A percentile compares a stretch with the other conserved stretches of the same genome.
These are phyloP conservation scores for Cladophialophora carrionii DNA, from an alignment of 2,329 filamentous ascomycete species.

Conservation along the genomic window DNA sequence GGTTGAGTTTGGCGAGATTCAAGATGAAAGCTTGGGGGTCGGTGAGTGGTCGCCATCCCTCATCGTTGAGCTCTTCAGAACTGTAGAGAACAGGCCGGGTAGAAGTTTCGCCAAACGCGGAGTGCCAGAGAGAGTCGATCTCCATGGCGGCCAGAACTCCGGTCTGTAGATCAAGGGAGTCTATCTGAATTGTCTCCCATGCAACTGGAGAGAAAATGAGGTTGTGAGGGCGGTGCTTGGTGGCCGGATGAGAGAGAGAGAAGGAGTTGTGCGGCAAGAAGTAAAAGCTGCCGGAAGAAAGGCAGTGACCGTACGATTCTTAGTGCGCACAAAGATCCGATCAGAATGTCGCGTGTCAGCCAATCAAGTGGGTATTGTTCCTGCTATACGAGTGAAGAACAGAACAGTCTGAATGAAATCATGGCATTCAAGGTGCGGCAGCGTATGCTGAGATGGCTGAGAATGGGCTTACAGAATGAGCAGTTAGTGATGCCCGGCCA, in stretches of 20 bases:
- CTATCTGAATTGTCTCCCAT: constrained; percentile 10
- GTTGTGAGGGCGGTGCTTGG: constrained; percentile 1
- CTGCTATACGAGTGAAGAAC: not conserved
- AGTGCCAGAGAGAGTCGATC: constrained; percentile 32
- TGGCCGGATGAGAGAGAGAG: constrained; percentile 9
- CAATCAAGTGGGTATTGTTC: not conserved
- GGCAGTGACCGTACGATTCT: not conserved
- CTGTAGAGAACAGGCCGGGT: constrained; percentile 34
- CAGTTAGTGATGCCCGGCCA: constrained; percentile 1
- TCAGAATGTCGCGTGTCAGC: not conserved
- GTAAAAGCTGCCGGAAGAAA: constrained; percentile 13
- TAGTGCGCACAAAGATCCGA: not conserved
- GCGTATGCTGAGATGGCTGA: constrained; percentile 2
- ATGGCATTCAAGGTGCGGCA: constrained; percentile 7
- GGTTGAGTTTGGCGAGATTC: constrained; percentile 28
- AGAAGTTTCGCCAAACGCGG: constrained; percentile 33
- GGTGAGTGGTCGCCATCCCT: constrained; percentile 35
- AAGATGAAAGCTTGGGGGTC: constrained; percentile 34
- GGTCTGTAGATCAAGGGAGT: not conserved
- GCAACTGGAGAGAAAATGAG: constrained; percentile 21
- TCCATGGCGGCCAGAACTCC: constrained; percentile 25
- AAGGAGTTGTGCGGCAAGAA: constrained; percentile 16
- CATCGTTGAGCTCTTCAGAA: constrained; percentile 31
- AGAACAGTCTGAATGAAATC: constrained; percentile 15
- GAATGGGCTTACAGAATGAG: constrained; percentile 6